Conservation (phyloP, 2,329 filamentous ascomycete genomes). For the Ophiostoma sp. region DNA sequence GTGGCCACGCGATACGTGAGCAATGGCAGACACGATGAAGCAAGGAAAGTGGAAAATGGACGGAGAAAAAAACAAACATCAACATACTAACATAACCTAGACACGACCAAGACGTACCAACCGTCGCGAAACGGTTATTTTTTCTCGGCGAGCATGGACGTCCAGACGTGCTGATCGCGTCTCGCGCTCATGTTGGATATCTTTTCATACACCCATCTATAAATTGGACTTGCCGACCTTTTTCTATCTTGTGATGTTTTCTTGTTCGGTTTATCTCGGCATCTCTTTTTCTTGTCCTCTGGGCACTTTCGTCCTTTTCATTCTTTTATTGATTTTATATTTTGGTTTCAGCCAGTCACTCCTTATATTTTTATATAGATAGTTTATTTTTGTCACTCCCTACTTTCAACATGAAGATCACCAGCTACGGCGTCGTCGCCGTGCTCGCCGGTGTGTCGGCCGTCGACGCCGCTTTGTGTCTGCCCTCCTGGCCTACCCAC, state of each 20-base stretch:
- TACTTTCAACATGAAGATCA: not conserved
- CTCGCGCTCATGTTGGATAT: not conserved
- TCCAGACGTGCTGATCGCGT: not conserved
- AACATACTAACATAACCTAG: not conserved
- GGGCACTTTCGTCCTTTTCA: not conserved
- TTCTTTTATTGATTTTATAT: not conserved
- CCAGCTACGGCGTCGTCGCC: not conserved
- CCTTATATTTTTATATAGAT: not conserved
- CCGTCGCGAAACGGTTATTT: not conserved
- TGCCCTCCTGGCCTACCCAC: not conserved
- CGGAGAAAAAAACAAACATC: not conserved
- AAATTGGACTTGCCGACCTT: not conserved
- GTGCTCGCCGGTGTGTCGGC: not conserved
- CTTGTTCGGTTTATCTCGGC: not conserved
- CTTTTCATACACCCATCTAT: not conserved
- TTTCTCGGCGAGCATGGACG: not conserved
- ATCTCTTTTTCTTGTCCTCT: not conserved
- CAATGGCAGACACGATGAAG: not conserved
- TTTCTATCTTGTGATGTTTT: not conserved
- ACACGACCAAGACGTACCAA: too few relatives aligned
- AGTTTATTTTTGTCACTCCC: not conserved
- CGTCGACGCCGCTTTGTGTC: not conserved
- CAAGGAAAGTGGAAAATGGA: not conserved
- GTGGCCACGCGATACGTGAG: not conserved
- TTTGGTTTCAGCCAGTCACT: not conserved